Conservation (phyloP, 306 rosid species). For the Potentilla sterilis region DNA sequence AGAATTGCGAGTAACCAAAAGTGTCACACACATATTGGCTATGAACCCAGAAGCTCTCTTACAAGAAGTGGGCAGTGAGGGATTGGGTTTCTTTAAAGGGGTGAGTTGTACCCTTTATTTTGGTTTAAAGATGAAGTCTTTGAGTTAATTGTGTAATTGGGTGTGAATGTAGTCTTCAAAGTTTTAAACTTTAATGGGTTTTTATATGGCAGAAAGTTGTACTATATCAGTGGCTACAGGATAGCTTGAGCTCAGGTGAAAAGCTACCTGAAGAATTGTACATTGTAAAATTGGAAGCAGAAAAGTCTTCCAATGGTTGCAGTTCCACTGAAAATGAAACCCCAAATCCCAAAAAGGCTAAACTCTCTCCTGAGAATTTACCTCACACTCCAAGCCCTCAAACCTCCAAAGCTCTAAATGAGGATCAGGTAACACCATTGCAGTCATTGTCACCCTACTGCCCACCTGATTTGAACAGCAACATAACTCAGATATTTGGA, state of each 20-base stretch:
- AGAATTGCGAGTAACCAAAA: constrained; percentile 56
- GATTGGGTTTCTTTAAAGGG: constrained; percentile 66
- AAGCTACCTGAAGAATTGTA: constrained; percentile 63
- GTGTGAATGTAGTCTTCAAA: background rate
- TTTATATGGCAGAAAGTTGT: constrained; percentile 48
- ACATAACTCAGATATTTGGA: constrained; percentile 77
- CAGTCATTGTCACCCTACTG: constrained; percentile 57
- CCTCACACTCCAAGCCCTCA: constrained; percentile 21
- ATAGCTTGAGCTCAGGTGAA: constrained; percentile 75
- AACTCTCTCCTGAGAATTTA: constrained; percentile 33
- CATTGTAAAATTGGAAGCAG: constrained; percentile 40
- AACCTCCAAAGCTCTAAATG: constrained; percentile 35
- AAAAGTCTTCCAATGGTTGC: constrained; percentile 19
- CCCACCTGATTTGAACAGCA: constrained; percentile 81
- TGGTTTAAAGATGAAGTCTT: background rate
- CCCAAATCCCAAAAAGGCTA: constrained; percentile 45
- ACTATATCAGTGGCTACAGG: constrained; percentile 80
- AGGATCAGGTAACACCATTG: constrained; percentile 26
- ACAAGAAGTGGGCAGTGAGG: constrained; percentile 41
- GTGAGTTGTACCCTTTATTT: constrained; percentile 33
- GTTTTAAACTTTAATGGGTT: constrained; percentile 6
- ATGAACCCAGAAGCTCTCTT: constrained; percentile 51
- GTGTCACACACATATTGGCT: constrained; percentile 71
- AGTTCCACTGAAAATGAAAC: constrained; percentile 27
- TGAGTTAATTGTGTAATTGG: background rate